Evolutionary conservation across 139 green algal genomes (phyloP), one percentile per base, ranked within the genome.

Genomic region (Coccomyxa sp.): DNA sequence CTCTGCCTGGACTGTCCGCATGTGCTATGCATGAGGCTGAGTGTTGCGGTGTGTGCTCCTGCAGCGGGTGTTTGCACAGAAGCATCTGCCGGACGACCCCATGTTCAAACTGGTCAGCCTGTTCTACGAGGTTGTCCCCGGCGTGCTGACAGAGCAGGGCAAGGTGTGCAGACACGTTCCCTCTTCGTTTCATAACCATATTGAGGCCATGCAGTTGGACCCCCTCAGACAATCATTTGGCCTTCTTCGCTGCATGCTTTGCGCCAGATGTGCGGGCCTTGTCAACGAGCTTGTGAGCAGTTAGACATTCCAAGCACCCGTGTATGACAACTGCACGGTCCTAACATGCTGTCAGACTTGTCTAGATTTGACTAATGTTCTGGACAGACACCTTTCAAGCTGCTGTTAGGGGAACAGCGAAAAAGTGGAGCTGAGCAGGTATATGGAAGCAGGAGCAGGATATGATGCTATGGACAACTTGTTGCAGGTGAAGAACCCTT

Each of bases 71-170:
- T 98, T 98, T 92, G 96, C 96, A 0, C 86, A 93, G 51, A 95
- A 96, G 88, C 94, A 98, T 91, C 88, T 99, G 85, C 95, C 97
- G 10, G 87, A 99, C 82, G 89, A 99, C 88, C 88, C 92, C 4
- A 86, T 98, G 75, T 99, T 98, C 92, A 96, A 96, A 90, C 90
- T 98, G 79, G 94, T 98, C 32, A 89, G 86, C 71, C 77, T 92
- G 66, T 88, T 98, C 68, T 98, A 97, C 86, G 92, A 98, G 79
- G 95, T 99, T n/a, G 97, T 99, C 63, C 96, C 97, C 18, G 88
- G 90, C 60, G 92, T 99, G 66, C 93, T 99, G 51, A 83, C 83
- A 14, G 84, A 94, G 86, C 98, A 94, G 0, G 97, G 96, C 83
- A 99, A 99, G 91, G 96, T 98, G 74, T 67, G 81, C 0, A 7